A percentile compares a stretch with the other conserved stretches of the same genome.
Conservation (phyloP, 2,329 filamentous ascomycete genomes). For the Aspergillus aculeatus region DNA sequence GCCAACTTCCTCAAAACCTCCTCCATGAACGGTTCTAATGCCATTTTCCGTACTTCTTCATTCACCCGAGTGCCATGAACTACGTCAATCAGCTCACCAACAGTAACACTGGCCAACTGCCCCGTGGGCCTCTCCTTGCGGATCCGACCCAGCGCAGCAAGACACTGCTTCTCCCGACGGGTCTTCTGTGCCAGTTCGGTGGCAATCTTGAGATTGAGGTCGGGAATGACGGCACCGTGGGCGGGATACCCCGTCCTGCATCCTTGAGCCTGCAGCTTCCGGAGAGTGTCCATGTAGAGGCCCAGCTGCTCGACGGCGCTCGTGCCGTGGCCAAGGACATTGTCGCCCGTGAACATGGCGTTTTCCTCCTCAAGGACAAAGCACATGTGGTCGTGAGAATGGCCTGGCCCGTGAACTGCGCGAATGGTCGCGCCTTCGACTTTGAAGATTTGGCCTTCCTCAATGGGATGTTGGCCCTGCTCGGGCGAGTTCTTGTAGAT, state of each 20-base stretch:
- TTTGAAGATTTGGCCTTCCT: conserved; percentile 38
- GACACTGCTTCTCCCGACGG: conserved; percentile 43
- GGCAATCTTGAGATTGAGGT: conserved; percentile 42
- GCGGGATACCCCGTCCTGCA: conserved; percentile 47
- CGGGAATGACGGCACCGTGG: conserved; percentile 43
- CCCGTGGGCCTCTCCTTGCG: conserved; percentile 6
- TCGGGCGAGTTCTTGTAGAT: conserved; percentile 42
- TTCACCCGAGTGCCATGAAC: too few relatives aligned
- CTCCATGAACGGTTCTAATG: background rate
- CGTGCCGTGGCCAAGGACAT: conserved; percentile 64
- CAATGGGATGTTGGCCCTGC: conserved; percentile 33
- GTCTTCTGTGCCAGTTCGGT: conserved; percentile 39
- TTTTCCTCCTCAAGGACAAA: conserved; percentile 69
- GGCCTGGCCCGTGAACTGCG: conserved; percentile 59
- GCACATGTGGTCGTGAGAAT: conserved; percentile 74
- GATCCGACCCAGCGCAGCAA: conserved; percentile 31
- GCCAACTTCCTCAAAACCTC: background rate
- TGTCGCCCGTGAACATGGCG: conserved; percentile 78
- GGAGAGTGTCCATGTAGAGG: conserved; percentile 37
- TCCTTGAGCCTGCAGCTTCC: conserved; percentile 32
- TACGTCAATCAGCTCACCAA: conserved; percentile 36
- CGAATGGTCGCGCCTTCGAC: conserved; percentile 43
- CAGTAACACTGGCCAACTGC: conserved; percentile 37
- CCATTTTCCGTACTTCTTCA: too few relatives aligned
- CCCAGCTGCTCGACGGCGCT: conserved; percentile 42